A percentile compares a stretch with the other conserved stretches of the same genome.
These are phyloP conservation scores for Xylaria hypoxylon DNA, from an alignment of 2,329 filamentous ascomycete genomes.

Conservation along the genomic window DNA sequence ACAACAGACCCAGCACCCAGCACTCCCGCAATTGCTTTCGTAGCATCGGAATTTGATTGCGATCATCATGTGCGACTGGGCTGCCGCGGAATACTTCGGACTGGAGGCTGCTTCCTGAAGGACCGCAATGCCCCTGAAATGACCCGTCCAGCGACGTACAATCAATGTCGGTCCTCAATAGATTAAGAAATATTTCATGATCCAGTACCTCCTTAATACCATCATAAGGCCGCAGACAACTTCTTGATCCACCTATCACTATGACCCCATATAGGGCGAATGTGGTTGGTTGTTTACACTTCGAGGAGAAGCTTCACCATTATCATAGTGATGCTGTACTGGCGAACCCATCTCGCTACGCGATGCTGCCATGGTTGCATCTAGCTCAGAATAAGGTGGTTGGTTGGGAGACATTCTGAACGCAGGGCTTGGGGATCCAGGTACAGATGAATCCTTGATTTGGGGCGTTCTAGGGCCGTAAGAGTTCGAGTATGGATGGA, in stretches of 20 bases:
- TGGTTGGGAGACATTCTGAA: conserved; percentile 9
- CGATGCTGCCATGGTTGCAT: conserved; percentile 36
- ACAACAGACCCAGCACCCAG: no score
- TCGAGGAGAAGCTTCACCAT: conserved; percentile 18
- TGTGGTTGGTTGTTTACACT: conserved; percentile 10
- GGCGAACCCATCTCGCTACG: conserved; percentile 41
- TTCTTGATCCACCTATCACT: background rate
- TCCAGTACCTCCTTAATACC: no score
- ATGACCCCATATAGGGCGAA: conserved; percentile 1
- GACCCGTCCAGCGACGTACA: no score
- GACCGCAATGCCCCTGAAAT: no score
- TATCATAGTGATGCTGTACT: conserved; percentile 6
- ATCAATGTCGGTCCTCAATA: no score
- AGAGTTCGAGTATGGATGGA: conserved; percentile 20
- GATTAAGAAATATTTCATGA: no score
- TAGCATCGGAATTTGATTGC: no score
- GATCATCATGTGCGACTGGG: no score
- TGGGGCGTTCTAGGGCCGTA: conserved; percentile 30
- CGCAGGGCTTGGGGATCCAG: conserved; percentile 19
- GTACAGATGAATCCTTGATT: conserved; percentile 26
- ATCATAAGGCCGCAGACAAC: no score
- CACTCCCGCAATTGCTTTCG: no score
- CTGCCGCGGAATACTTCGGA: no score
- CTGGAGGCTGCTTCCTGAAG: no score
- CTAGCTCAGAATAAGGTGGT: conserved; percentile 43